A percentile compares a stretch with the other conserved stretches of the same genome.
Conservation (phyloP, 2,329 filamentous ascomycete species). For the Fusarium denticulatum region DNA sequence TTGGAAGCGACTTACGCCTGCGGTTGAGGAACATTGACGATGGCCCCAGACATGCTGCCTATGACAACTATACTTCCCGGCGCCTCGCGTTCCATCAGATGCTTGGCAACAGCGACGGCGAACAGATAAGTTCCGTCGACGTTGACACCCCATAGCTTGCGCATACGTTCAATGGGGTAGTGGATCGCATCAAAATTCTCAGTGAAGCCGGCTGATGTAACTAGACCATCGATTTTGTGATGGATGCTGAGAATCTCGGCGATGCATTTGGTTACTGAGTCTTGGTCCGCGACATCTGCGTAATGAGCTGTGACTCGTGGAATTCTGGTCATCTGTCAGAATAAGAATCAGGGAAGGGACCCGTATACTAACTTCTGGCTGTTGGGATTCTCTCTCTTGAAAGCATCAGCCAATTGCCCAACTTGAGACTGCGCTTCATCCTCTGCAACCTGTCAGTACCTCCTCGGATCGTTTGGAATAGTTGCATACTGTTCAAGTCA, state of each 20-base stretch:
- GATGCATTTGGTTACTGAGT: conserved; percentile 79
- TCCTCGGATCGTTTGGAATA: not conserved
- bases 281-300: conserved; percentile 84
- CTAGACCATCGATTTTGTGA: conserved; percentile 88
- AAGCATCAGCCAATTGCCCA: conserved; percentile 75
- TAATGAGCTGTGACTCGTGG: conserved; percentile 91
- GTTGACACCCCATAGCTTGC: conserved; percentile 93
- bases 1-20: conserved; percentile 67
- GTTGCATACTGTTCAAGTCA: conserved; percentile 82
- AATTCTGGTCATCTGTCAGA: conserved; percentile 55
- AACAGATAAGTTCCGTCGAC: conserved; percentile 93
- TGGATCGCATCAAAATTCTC: conserved; percentile 92
- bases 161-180: conserved; percentile 89
- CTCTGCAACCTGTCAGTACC: conserved; percentile 59
- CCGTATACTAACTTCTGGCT: conserved; percentile 64
- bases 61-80: conserved; percentile 91
- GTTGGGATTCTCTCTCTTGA: conserved; percentile 80
- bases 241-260: conserved; percentile 67
- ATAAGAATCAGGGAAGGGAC: fast-evolving
- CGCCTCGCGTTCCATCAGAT: conserved; percentile 83
- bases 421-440: conserved; percentile 85
- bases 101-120: conserved; percentile 82
- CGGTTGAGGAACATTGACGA: conserved; percentile 95
- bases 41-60: conserved; percentile 90
- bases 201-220: conserved; percentile 93